Percentiles rank a stretch among this genome's conserved stretches.
Conservation (phyloP, 176 grass and related monocot species). For the Hordeum marinum region DNA sequence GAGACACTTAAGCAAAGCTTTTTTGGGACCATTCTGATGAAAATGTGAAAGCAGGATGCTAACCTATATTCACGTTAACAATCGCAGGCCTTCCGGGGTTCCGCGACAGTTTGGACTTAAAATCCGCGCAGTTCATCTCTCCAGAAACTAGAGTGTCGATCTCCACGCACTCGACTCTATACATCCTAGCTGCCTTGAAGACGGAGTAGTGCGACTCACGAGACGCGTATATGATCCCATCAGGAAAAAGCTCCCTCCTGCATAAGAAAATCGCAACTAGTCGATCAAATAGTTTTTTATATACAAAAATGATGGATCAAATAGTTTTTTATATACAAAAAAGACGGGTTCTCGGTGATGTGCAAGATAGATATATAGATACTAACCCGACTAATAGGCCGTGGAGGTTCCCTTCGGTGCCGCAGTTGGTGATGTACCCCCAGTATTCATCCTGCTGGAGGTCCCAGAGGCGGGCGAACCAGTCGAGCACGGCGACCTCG, state of each 20-base stretch:
- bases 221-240: conserved; percentile 45
- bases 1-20: neutral
- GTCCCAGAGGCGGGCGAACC: conserved; percentile 51
- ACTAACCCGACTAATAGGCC: conserved; percentile 43
- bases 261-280: neutral
- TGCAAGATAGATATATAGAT: neutral
- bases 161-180: conserved; percentile 40
- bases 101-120: conserved; percentile 11
- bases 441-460: conserved; percentile 25
- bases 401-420: conserved; percentile 49
- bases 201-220: conserved; percentile 51
- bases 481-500: conserved; percentile 39
- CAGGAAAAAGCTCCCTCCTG: conserved; percentile 46
- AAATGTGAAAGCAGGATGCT: neutral
- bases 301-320: neutral
- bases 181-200: conserved; percentile 60
- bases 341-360: neutral
- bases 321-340: too few relatives aligned
- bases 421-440: conserved; percentile 52
- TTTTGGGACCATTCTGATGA: neutral
- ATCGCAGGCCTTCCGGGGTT: conserved; percentile 32
- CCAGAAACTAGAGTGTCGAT: conserved; percentile 24
- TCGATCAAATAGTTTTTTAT: neutral
- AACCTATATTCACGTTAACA: conserved; percentile 46
- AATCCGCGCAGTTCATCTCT: conserved; percentile 45